Evolutionary conservation across 75 land plant species (phyloP).

Genomic region (Pseudotsuga menziesii): DNA sequence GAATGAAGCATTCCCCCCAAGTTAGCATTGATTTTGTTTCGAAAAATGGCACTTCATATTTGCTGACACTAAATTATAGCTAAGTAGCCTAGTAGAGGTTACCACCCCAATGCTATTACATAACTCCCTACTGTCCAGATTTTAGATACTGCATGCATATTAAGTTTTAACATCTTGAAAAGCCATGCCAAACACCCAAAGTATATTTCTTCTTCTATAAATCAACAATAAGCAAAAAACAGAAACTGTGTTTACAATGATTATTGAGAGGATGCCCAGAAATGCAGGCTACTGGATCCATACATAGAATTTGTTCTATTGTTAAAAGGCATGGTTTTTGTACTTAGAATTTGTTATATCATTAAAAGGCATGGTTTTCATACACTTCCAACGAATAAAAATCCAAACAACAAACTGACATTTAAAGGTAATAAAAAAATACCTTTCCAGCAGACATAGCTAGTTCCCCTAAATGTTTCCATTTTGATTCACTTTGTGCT

Average conservation of each 20-base stretch:
- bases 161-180: not conserved
- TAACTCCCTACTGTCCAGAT: not conserved
- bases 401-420: not conserved
- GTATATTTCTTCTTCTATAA: not conserved
- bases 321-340: not conserved
- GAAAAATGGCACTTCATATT: not conserved
- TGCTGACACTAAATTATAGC: not conserved
- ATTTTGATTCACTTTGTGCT: slow-evolving; percentile 92
- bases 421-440: not conserved
- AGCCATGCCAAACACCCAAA: not conserved
- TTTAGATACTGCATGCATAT: not conserved
- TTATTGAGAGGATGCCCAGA: not conserved
- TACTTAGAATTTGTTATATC: not conserved
- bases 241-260: not conserved
- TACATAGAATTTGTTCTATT: not conserved
- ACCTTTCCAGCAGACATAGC: slow-evolving; percentile 99
- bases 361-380: not conserved
- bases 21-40: too few species aligned
- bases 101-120: not conserved
- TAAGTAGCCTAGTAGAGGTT: not conserved
- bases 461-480: slow-evolving; percentile 97
- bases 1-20: too few species aligned
- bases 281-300: not conserved
- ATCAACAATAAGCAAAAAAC: not conserved
- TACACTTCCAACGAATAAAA: not conserved